Conservation (phyloP, 2,329 filamentous ascomycete species). For the Ophiobolus disseminans region DNA sequence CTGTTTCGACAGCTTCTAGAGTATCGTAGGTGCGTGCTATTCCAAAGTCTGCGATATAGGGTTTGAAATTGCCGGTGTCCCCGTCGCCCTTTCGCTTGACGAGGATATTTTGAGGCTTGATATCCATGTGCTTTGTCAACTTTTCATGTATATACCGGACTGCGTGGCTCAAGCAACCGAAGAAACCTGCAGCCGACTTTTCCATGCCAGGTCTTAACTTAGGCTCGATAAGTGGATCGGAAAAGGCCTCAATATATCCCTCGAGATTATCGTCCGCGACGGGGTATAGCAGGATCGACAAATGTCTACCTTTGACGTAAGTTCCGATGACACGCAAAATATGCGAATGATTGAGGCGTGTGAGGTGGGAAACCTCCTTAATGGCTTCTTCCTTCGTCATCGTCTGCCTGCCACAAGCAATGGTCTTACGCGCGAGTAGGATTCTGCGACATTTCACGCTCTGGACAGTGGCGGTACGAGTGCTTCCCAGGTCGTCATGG, state of each 20-base stretch:
- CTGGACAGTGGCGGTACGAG: slow-evolving; percentile 13
- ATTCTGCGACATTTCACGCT: slow-evolving; percentile 24
- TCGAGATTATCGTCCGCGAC: slow-evolving; percentile 19
- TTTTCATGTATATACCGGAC: slow-evolving; percentile 22
- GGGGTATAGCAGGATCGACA: slow-evolving; percentile 28
- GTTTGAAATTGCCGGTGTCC: too few relatives aligned
- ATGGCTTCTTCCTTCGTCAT: slow-evolving; percentile 19
- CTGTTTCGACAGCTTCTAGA: slow-evolving; percentile 16
- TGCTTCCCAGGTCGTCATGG: neutral
- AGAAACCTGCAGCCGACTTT: neutral
- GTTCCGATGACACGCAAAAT: slow-evolving; percentile 25
- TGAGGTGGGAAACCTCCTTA: slow-evolving; percentile 22
- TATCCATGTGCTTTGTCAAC: slow-evolving; percentile 33
- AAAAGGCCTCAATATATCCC: neutral
- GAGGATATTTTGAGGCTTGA: slow-evolving; percentile 21
- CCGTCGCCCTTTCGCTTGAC: too few relatives aligned
- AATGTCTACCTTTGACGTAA: slow-evolving; percentile 14
- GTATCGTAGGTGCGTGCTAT: slow-evolving; percentile 22
- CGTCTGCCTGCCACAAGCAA: slow-evolving; percentile 6
- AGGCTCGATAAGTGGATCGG: neutral
- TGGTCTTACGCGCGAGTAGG: slow-evolving; percentile 23
- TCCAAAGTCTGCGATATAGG: slow-evolving; percentile 34
- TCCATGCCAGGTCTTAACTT: neutral
- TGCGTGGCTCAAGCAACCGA: slow-evolving; percentile 17
- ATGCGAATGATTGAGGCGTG: slow-evolving; percentile 17